Evolutionary conservation across 306 rosid genomes (phyloP), one percentile per base, ranked within the genome.

Genomic region (Lagenaria siceraria): DNA sequence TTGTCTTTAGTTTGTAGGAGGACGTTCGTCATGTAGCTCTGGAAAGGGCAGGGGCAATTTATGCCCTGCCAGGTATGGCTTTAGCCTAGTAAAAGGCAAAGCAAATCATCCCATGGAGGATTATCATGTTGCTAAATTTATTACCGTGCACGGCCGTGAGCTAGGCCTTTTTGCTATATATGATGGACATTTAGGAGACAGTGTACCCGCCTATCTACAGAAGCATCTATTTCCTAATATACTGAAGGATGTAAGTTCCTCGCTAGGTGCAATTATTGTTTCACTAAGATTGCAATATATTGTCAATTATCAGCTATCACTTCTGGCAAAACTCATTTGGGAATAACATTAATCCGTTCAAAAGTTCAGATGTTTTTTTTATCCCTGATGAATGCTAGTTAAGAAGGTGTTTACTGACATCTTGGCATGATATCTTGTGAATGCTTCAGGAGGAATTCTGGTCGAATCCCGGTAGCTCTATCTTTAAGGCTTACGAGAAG

Each of bases 81-180:
- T 87, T 78, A 86, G 91, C 84, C 85, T 93, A 10, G 96, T 90
- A 60, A 83, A 90, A 90, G 98, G 98, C 78, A 93, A 87, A 87
- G 95, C 96, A 77, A 89, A 86, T 77, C 98, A 93, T 78, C 91
- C 98, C 40, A 93, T 93, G 96, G 96, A 93, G 82, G 98, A 93
- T 83, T 90, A 80, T 80, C 96, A 90, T 27, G 96, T 92, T 8
- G 93, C 97, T 15, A 87, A 92, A 83, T 82, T 92, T 62, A 84
- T 81, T 56, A 84, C 84, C 17, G 5, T 74, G 27, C 77, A 62
- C 38, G 93, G 88, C n/a, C 84, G 31, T 0, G 97, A 92, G 76
- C 86, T 92, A 75, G 96, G 97, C 78, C 93, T 92, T 64, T 92
- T 92, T 79, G 97, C 97, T 24, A 88, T 92, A 80, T 92, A 85